Evolutionary conservation across 1,284 basidiomycete genomes (phyloP).

Genomic region (Meripilus lineatus): DNA sequence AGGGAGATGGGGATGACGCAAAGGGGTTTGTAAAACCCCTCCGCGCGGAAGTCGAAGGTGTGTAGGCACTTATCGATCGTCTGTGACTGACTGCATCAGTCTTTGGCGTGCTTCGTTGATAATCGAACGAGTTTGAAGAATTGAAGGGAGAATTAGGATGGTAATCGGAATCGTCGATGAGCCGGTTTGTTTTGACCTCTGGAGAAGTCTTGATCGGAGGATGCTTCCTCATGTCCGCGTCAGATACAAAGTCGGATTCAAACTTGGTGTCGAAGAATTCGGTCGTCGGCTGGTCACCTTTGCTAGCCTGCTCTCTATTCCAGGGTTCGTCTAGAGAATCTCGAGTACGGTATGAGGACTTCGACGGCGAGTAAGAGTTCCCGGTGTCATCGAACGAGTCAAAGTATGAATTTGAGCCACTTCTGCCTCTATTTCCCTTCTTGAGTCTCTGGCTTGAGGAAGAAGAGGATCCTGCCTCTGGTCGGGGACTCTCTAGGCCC

Average conservation of each 20-base stretch:
- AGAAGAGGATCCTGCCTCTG: constrained; percentile 8
- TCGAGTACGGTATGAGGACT: constrained; percentile 7
- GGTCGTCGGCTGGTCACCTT: constrained; percentile 17
- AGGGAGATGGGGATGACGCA: constrained; percentile 12
- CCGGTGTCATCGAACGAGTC: constrained; percentile 29
- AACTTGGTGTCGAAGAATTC: constrained; percentile 38
- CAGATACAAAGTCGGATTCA: constrained; percentile 28
- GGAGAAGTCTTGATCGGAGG: constrained; percentile 15
- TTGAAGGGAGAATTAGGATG: constrained; percentile 21
- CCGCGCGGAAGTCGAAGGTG: constrained; percentile 12
- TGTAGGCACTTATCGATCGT: constrained; percentile 35
- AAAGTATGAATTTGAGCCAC: constrained; percentile 52
- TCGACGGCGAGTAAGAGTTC: constrained; percentile 2
- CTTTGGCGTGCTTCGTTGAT: constrained; percentile 15
- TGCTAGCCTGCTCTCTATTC: constrained; percentile 14
- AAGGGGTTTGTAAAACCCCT: constrained; percentile 22
- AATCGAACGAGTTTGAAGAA: constrained; percentile 19
- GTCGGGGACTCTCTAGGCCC: constrained; percentile 32
- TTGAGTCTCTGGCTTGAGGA: constrained; percentile 24
- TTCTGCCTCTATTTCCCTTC: constrained; percentile 42
- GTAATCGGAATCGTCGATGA: constrained; percentile 7
- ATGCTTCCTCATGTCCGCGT: constrained; percentile 22
- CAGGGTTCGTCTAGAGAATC: constrained; percentile 5
- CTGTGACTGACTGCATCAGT: constrained; percentile 27
- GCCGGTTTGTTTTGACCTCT: constrained; percentile 4